Evolutionary conservation across 2,329 filamentous ascomycete species (phyloP).

Genomic region (Eutypa lata): DNA sequence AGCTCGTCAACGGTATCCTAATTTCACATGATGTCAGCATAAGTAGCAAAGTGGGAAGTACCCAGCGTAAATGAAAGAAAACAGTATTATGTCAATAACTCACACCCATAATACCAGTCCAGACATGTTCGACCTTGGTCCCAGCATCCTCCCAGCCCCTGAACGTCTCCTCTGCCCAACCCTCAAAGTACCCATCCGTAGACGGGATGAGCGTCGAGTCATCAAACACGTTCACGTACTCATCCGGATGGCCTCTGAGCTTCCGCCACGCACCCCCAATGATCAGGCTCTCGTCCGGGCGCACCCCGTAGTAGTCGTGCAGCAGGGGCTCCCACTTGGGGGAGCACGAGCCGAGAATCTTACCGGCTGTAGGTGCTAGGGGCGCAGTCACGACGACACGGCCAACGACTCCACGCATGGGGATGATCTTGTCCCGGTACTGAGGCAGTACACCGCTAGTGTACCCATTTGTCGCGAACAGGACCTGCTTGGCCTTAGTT

Average conservation of each 20-base stretch:
- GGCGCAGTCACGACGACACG: conserved; percentile 6
- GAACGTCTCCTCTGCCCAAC: conserved; percentile 47
- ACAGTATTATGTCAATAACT: conserved; percentile 3
- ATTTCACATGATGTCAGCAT: neutral
- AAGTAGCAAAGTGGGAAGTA: neutral
- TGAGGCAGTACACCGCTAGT: conserved; percentile 57
- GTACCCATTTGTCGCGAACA: conserved; percentile 68
- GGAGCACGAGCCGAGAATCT: too few species aligned
- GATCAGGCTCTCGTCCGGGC: conserved; percentile 41
- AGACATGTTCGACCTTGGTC: conserved; percentile 30
- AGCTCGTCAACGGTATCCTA: conserved; percentile 18
- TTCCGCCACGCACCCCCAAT: conserved; percentile 32
- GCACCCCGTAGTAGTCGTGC: conserved; percentile 23
- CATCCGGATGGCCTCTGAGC: conserved; percentile 35
- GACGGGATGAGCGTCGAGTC: conserved; percentile 42
- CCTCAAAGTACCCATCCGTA: conserved; percentile 41
- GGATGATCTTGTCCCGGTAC: conserved; percentile 60
- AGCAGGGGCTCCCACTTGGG: too few species aligned
- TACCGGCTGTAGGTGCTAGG: too few species aligned
- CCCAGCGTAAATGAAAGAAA: too few species aligned
- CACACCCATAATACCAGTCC: conserved; percentile 31
- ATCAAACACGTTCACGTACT: conserved; percentile 24
- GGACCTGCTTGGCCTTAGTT: conserved; percentile 50
- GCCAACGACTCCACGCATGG: conserved; percentile 47
- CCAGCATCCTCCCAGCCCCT: conserved; percentile 44